Conservation (phyloP, 2,329 filamentous ascomycete species). For the Fusarium continuum region DNA sequence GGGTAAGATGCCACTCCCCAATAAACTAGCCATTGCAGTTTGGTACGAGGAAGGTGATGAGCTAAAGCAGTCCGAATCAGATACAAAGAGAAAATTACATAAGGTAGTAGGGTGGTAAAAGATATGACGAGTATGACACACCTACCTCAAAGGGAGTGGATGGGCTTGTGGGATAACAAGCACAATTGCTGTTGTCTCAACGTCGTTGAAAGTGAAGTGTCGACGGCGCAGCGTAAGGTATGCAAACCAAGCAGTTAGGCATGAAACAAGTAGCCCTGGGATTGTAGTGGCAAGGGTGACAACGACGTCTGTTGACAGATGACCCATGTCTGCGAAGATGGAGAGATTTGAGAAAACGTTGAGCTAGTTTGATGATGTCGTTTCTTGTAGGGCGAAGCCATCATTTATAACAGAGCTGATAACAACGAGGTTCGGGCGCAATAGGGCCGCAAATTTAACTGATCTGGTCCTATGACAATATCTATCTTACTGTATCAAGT, state of each 20-base stretch:
- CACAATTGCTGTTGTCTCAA: background rate
- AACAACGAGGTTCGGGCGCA: too few species aligned
- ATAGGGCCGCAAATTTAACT: too few species aligned
- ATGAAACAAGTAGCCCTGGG: background rate
- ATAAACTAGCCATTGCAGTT: rapidly evolving
- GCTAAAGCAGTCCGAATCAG: background rate
- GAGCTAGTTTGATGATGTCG: too few species aligned
- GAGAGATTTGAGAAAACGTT: too few species aligned
- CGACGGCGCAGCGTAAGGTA: background rate
- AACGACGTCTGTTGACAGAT: background rate
- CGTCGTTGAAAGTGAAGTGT: background rate
- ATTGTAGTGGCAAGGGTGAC: background rate
- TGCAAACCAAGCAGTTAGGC: background rate
- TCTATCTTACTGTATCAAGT: too few species aligned
- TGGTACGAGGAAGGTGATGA: too few species aligned
- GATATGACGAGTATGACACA: background rate
- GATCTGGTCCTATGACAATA: too few species aligned
- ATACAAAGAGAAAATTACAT: background rate
- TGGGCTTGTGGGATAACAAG: background rate
- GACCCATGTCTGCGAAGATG: background rate
- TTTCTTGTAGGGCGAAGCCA: too few species aligned
- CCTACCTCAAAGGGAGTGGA: background rate
- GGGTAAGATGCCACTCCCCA: background rate
- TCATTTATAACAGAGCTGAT: too few species aligned
- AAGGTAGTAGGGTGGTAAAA: too few species aligned